A percentile compares a stretch with the other conserved stretches of the same genome.
Evolutionary conservation across 306 rosid species (phyloP).

Genomic region (Medicago truncatula): MtrunA17r5.0-ANR NC_053049.1:38379501-38380000

Average conservation of each 20-base stretch:
- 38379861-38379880: background rate
- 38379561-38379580: too few relatives aligned
- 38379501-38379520: too few relatives aligned
- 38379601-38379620: too few relatives aligned
- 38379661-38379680: too few relatives aligned
- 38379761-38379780: conserved; percentile 86
- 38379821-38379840: conserved; percentile 73
- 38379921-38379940: conserved; percentile 58
- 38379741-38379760: conserved; percentile 53
- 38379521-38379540: too few relatives aligned
- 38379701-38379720: conserved; percentile 29
- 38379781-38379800: conserved; percentile 70
- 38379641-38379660: too few relatives aligned
- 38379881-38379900: background rate
- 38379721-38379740: conserved; percentile 88
- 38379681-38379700: too few relatives aligned
- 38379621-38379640: too few relatives aligned
- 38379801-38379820: conserved; percentile 70
- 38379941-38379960: conserved; percentile 68
- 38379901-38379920: background rate
- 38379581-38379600: too few relatives aligned
- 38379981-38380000: conserved; percentile 76
- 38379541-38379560: too few relatives aligned
- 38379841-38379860: conserved; percentile 77
- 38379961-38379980: conserved; percentile 91